A percentile compares a stretch with the other conserved stretches of the same genome.
These are phyloP conservation scores for Arthromyces matolae DNA, from an alignment of 768 basidiomycete genomes.

Conservation along the genomic window DNA sequence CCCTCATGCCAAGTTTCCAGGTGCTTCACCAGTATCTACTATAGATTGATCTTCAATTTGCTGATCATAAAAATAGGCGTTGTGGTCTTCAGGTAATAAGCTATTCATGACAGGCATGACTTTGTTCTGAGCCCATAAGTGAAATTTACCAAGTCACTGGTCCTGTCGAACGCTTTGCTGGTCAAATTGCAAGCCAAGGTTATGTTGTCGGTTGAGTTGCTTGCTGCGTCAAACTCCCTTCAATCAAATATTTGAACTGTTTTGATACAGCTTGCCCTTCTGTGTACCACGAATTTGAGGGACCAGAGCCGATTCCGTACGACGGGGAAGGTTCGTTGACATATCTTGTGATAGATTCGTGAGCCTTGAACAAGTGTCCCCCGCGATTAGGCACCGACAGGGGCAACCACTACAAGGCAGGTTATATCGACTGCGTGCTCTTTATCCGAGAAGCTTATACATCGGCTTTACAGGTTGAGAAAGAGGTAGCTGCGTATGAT, in stretches of 20 bases:
- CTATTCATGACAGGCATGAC: background rate
- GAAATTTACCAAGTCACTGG: constrained; percentile 98
- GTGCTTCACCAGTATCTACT: constrained; percentile 36
- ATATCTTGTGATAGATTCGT: background rate
- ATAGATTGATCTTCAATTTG: no score
- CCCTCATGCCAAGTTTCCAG: constrained; percentile 89
- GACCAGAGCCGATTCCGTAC: constrained; percentile 85
- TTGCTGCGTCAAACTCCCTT: no score
- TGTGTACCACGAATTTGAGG: constrained; percentile 89
- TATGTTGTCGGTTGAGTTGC: constrained; percentile 74
- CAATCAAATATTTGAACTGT: background rate
- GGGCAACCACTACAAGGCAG: constrained; percentile 88
- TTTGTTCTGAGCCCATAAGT: constrained; percentile 33
- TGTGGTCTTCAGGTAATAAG: constrained; percentile 78
- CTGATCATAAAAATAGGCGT: constrained; percentile 41
- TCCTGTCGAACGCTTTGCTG: constrained; percentile 89
- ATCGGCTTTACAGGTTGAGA: constrained; percentile 88
- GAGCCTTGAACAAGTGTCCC: constrained; percentile 1
- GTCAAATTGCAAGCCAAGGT: constrained; percentile 85
- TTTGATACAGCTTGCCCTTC: constrained; percentile 66
- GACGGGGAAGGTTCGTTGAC: constrained; percentile 64
- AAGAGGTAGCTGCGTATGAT: constrained; percentile 82
- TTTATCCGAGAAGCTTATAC: no score
- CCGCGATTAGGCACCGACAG: constrained; percentile 64
- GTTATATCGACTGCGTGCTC: no score